Evolutionary conservation across 2,329 filamentous ascomycete genomes (phyloP), one percentile per base, ranked within the genome.

Genomic region (Aspergillus hiratsukae): DNA sequence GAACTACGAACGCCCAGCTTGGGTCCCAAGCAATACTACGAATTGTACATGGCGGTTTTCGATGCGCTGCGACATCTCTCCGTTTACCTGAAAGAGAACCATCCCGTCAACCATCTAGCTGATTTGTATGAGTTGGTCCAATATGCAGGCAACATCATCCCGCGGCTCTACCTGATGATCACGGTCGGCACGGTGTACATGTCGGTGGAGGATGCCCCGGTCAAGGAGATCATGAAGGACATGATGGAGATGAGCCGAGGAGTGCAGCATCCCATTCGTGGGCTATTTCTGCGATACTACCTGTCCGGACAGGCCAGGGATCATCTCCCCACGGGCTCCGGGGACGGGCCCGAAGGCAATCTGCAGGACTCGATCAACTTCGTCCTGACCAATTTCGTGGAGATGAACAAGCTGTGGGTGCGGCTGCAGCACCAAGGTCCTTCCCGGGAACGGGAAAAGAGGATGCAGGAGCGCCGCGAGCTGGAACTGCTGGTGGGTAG

Each of bases 231-330:
- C 61, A 99, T 99, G 94, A 99, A 99, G 78, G 94, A 99, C 75
- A 99, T 99, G 94, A 99, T 99, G 94, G 94, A 99, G 76, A 99
- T 99, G 94, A 97, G 91, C 76, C 85, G 94, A 61, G 94, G 94
- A 55, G 92, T 99, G 23, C 94, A 99, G 71, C 94, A 99, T 75
- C 94, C 94, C 17, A 92, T 97, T 61, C 90, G 94, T 56, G 94
- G 94, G 19, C 81, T 99, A 54, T 99, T 99, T 73, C 78, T 99
- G 68, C 87, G 94, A 70, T 99, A 99, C 76, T 99, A 97, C 72
- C 83, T 99, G 52, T 94, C 91, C 25, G 93, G 94, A 40, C 94
- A 99, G 78, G 93, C 94, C 41, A 84, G 94, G 68, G 94, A 99
- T 74, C 86, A 86, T 71, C 81, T 99, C 52, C 94, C 94, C 0